These are phyloP conservation scores for Diplosphaera chodatii DNA, from an alignment of 139 green algal genomes.

Conservation along the genomic window DNA sequence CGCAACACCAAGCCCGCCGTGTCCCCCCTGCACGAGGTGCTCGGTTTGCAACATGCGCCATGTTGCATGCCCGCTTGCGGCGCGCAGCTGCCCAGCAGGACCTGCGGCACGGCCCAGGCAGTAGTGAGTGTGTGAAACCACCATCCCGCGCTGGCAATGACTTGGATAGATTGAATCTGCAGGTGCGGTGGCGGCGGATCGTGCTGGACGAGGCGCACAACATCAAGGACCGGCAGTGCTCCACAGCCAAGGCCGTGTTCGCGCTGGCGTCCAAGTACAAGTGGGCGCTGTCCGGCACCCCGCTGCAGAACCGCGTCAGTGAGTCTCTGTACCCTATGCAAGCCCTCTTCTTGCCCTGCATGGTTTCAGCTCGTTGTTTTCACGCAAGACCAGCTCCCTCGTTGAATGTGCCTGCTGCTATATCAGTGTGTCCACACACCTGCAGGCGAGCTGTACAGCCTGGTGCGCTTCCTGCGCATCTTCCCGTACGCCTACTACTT, in stretches of 20 bases:
- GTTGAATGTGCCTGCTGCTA: no score
- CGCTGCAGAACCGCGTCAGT: slow-evolving; percentile 29
- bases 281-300: slow-evolving; percentile 75
- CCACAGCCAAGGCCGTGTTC: slow-evolving; percentile 81
- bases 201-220: slow-evolving; percentile 86
- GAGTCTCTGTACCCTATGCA: background rate
- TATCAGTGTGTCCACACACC: slow-evolving; percentile 34
- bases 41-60: no score
- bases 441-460: slow-evolving; percentile 87
- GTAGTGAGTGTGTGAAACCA: no score
- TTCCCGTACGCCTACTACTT: slow-evolving; percentile 92
- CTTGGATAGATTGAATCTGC: background rate
- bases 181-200: slow-evolving; percentile 77
- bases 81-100: no score
- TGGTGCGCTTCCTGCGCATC: slow-evolving; percentile 81
- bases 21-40: background rate
- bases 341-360: background rate
- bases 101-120: no score
- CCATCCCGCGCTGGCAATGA: no score
- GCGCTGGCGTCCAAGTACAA: slow-evolving; percentile 56
- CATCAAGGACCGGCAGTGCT: slow-evolving; percentile 82
- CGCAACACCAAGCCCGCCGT: background rate
- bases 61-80: no score
- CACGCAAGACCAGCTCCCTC: no score
- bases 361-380: no score